Base-by-base conservation (phyloP, 768 basidiomycete genomes). In the Calocybe indica region DNA sequence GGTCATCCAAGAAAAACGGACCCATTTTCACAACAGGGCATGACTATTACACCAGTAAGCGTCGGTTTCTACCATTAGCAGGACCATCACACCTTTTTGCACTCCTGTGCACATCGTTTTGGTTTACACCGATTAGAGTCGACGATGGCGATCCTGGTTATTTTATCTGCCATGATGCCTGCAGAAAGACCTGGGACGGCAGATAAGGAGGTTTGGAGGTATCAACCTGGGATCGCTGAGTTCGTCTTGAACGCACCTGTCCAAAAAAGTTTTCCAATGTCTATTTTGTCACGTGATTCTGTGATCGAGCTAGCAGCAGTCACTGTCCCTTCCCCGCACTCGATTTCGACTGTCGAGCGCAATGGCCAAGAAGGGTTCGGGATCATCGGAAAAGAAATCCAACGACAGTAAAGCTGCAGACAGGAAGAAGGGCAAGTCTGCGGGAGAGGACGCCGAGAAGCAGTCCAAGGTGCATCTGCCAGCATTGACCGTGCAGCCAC, bases 71-170 rank as follows among this genome's bases (percentile, higher is more conserved):
- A 22, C 22, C 22, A 53, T 59, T 50, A 54, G 49, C 46, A 45
- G n/a, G 37, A 31, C 32, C 33, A 11, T 13, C 34, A 47, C 54
- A 86, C 90, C 75, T 97, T 95, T 78, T 95, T 98, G 72, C 96
- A 99, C 70, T 98, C 96, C 62, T 95, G 94, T 22, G 93, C 88
- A 57, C 92, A 93, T 69, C 90, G 75, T 68, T 99, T 98, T 13
- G 96, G 96, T 64, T 96, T 95, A 74, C 95, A 97, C 47, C 83
- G 79, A 73, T 94, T 92, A 7, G 86, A 57, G 64, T 92, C 88
- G 55, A 92, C 89, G 59, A 98, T 93, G 52, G 95, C 95, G 60
- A 97, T 93, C 76, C 96, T 86, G 45, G 96, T 99, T 58, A 97
- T 93, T 68, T 94, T 95, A 73, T 96, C 95, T 34, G 85, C 75